Evolutionary conservation across 2,329 filamentous ascomycete genomes (phyloP), one percentile per base, ranked within the genome.

Genomic region (Colletotrichum sp.): DNA sequence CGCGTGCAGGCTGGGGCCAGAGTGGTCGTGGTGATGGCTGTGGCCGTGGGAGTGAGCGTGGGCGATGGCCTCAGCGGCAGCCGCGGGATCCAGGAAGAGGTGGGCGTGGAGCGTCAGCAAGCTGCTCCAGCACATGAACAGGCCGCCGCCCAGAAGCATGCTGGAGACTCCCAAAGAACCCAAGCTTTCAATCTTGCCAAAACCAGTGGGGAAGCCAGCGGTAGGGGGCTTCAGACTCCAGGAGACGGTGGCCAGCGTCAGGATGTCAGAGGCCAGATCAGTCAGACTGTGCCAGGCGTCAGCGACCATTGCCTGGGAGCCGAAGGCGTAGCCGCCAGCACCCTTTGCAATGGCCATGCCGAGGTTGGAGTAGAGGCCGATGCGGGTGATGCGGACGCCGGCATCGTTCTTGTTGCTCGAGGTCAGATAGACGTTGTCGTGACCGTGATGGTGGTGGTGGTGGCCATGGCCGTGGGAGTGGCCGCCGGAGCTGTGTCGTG

Each of bases 111-210:
- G 87, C 55, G 92, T 90, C 79, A 93, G 87, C 72, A 92, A 89
- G 80, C 93, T 94, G 85, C 94, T 94, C 86, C 94, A 92, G 78
- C 96, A 96, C 94, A 99, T 99, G 84, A 98, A 96, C 78, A 98
- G 87, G 67, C 97, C 97, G 77, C 97, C 97, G 64, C 93, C 92
- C 3, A 99, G 90, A 80, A 99, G 89, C 86, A 99, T 94, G 78
- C 96, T 93, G 80, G 96, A 98, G 39, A 99, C 97, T 18, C 96
- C 97, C 75, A 99, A 87, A 26, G 96, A 97, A 24, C 97, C 97
- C 82, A 99, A 87, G 81, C 96, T 98, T 88, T 99, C 97, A n/a
- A 99, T 92, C 88, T 99, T 99, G 83, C 97, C 97, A 83, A 98
- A 99, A 3, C 97, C 97, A 81, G 93, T 92, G 3, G 97, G 97